These are phyloP conservation scores for Neofusicoccum parvum DNA, from an alignment of 2,329 filamentous ascomycete genomes.

Conservation along the genomic window DNA sequence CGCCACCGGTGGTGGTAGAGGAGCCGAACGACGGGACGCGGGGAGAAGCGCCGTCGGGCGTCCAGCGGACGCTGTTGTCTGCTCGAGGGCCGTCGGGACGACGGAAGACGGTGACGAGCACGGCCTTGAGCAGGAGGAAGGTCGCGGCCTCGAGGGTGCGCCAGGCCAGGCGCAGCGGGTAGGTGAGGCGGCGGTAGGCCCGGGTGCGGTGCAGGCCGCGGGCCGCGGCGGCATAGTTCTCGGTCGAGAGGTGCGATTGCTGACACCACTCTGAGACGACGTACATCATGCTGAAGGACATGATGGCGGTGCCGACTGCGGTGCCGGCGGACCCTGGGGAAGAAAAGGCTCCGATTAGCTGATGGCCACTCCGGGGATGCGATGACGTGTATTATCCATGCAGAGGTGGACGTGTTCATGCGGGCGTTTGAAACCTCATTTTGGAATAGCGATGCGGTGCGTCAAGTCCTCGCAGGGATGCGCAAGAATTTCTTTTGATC, in stretches of 20 bases:
- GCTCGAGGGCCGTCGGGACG: background rate
- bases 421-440: no score
- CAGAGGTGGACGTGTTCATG: no score
- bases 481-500: background rate
- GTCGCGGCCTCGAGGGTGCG: no score
- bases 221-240: slow-evolving; percentile 33
- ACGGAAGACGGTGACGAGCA: no score
- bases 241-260: slow-evolving; percentile 41
- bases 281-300: slow-evolving; percentile 39
- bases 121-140: background rate
- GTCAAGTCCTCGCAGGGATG: no score
- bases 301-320: slow-evolving; percentile 31
- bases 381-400: no score
- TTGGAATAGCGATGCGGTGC: no score
- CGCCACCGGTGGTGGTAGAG: background rate
- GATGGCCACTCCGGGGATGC: no score
- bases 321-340: slow-evolving; percentile 32
- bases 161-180: slow-evolving; percentile 24
- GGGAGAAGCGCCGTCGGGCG: background rate
- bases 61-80: background rate
- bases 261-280: slow-evolving; percentile 42
- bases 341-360: no score
- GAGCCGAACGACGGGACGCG: background rate
- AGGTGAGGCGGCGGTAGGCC: slow-evolving; percentile 26
- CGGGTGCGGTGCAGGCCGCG: slow-evolving; percentile 32